phyloP scores from a whole-genome alignment of 371 early-diverging fungal genomes.

The Mucor saturninus region DNA sequence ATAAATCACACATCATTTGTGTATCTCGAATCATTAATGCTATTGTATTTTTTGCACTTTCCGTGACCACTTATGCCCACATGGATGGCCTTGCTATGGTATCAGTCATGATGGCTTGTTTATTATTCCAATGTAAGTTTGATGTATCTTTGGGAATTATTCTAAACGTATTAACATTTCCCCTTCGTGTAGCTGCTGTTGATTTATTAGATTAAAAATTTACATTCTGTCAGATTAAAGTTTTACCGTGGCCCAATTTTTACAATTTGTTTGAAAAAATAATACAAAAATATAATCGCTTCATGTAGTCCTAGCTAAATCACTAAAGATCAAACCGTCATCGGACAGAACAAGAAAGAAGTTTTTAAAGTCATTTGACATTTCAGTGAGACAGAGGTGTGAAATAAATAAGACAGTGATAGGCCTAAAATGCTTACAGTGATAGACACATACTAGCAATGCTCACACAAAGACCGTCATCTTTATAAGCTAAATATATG shows the following conservation, averaged over 20 bases:
- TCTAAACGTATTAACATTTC: background rate
- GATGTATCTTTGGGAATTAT: too few species aligned
- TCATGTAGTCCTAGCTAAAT: too few species aligned
- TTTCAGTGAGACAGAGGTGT: too few species aligned
- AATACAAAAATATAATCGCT: too few species aligned
- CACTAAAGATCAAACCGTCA: too few species aligned
- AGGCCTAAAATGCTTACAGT: too few species aligned
- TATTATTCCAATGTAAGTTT: constrained; percentile 54
- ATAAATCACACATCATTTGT: constrained; percentile 48
- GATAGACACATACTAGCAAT: too few species aligned
- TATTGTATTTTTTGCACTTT: constrained; percentile 53
- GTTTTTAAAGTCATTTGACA: too few species aligned
- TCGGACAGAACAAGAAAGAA: too few species aligned
- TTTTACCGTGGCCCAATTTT: background rate
- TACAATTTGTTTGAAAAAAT: background rate
- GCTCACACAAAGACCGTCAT: too few species aligned
- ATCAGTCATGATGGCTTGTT: constrained; percentile 56
- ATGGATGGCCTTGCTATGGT: constrained; percentile 50
- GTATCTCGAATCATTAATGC: constrained; percentile 53
- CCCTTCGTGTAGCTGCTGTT: constrained; percentile 30
- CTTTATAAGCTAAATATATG: too few species aligned
- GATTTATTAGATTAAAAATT: constrained; percentile 43
- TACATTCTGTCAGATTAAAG: background rate
- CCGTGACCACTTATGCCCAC: constrained; percentile 41
- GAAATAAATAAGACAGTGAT: too few species aligned